These are phyloP conservation scores for Ceratocystiopsis sp. DNA, from an alignment of 2,329 filamentous ascomycete species.

Conservation along the genomic window DNA sequence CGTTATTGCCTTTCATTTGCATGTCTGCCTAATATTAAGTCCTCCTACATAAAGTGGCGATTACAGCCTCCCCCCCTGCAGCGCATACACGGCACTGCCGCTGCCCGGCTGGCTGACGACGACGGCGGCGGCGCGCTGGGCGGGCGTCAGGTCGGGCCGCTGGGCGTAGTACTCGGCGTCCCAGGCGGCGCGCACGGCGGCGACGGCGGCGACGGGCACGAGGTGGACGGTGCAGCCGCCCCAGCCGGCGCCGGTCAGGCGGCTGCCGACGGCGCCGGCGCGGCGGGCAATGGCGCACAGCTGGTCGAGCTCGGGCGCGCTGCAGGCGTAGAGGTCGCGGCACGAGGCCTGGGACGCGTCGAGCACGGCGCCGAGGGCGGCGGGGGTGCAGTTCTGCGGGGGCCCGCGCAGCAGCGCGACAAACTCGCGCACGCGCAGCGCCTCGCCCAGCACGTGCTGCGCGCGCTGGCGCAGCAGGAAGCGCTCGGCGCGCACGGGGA, in stretches of 20 bases:
- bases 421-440: constrained; percentile 71
- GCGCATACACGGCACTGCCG: constrained; percentile 41
- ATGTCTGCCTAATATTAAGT: too few relatives aligned
- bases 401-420: constrained; percentile 49
- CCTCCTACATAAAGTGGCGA: too few relatives aligned
- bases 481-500: constrained; percentile 71
- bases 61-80: neutral
- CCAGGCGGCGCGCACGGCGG: constrained; percentile 59
- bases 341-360: constrained; percentile 84
- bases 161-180: constrained; percentile 61
- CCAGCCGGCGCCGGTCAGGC: constrained; percentile 89
- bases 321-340: constrained; percentile 77
- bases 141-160: constrained; percentile 43
- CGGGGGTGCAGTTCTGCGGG: neutral
- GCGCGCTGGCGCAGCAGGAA: constrained; percentile 83
- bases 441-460: constrained; percentile 81
- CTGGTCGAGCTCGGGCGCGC: constrained; percentile 79
- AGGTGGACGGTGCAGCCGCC: constrained; percentile 92
- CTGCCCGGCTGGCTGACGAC: constrained; percentile 78
- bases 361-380: constrained; percentile 60
- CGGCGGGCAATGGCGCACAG: constrained; percentile 64
- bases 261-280: constrained; percentile 68
- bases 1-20: too few relatives aligned
- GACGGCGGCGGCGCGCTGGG: constrained; percentile 63
- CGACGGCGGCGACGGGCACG: constrained; percentile 68